Percentiles rank a stretch among this genome's conserved stretches.
These are phyloP conservation scores for Houttuynia cordata DNA, from an alignment of 164 flowering plant species.

Conservation along the genomic window DNA sequence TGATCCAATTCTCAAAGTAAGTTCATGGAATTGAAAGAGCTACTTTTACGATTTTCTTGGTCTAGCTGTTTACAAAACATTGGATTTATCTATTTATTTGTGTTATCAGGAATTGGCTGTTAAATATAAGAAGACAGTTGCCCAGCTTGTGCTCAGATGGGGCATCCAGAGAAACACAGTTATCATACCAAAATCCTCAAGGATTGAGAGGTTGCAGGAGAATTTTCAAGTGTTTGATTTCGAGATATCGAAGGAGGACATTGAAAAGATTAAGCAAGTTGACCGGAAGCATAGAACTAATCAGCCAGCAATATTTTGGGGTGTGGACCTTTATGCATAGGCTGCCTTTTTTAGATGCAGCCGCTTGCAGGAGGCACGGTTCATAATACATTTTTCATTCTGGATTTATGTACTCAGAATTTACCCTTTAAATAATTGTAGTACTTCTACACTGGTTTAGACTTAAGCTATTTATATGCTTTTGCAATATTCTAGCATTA, in stretches of 20 bases:
- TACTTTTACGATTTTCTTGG: neutral
- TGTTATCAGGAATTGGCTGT: conserved; percentile 51
- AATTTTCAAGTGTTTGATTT: conserved; percentile 70
- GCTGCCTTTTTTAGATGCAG: neutral
- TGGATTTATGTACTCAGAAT: neutral
- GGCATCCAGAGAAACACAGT: conserved; percentile 75
- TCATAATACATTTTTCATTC: neutral
- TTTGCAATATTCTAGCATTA: too few relatives aligned
- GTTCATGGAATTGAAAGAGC: neutral
- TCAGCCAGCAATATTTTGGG: conserved; percentile 85
- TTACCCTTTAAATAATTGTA: too few relatives aligned
- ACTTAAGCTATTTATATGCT: too few relatives aligned
- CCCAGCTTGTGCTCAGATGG: conserved; percentile 83
- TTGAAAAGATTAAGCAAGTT: conserved; percentile 46
- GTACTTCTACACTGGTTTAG: too few relatives aligned
- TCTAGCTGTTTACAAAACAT: neutral
- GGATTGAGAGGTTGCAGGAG: conserved; percentile 59
- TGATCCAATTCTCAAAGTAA: conserved; percentile 60
- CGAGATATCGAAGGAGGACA: conserved; percentile 64
- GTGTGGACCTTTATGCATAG: conserved; percentile 59
- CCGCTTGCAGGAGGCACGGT: neutral
- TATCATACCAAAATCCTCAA: conserved; percentile 81
- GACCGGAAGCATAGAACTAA: conserved; percentile 64
- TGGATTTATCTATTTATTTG: neutral
- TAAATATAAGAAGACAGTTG: conserved; percentile 59